These are phyloP conservation scores for Sphaerulina populicola DNA, from an alignment of 2,329 filamentous ascomycete species.

Conservation along the genomic window DNA sequence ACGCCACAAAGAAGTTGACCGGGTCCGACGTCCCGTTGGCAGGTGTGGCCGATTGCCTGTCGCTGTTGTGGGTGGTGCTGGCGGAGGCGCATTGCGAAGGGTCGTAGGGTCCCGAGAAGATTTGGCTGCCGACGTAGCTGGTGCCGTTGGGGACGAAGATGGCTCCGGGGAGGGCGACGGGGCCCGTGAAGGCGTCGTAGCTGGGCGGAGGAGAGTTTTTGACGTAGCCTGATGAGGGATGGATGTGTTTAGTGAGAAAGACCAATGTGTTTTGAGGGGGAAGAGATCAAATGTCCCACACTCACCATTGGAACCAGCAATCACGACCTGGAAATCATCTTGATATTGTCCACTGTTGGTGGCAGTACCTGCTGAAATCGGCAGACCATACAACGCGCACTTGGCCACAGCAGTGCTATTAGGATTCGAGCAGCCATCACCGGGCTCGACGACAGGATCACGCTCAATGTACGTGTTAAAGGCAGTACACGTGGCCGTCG, in stretches of 20 bases:
- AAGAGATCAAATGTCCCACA: not conserved
- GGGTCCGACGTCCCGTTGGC: constrained; percentile 9
- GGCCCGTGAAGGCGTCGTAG: constrained; percentile 22
- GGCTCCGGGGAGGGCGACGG: constrained; percentile 28
- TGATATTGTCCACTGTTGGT: constrained; percentile 32
- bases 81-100: constrained; percentile 16
- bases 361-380: constrained; percentile 26
- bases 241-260: not conserved
- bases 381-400: constrained; percentile 33
- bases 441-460: constrained; percentile 31
- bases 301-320: constrained; percentile 37
- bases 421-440: constrained; percentile 31
- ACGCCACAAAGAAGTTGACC: constrained; percentile 34
- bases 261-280: too few species aligned
- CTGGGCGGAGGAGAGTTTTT: constrained; percentile 18
- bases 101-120: constrained; percentile 21
- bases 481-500: constrained; percentile 16
- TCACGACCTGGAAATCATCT: constrained; percentile 34
- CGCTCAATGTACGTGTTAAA: constrained; percentile 29
- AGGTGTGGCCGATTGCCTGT: constrained; percentile 1
- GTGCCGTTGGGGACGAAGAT: constrained; percentile 28
- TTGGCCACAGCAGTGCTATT: constrained; percentile 31
- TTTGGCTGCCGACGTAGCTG: constrained; percentile 26
- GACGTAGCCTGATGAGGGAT: constrained; percentile 24
- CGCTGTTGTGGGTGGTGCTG: constrained; percentile 7